Conservation (phyloP, 306 rosid species). For the Vigna hirtella region DNA sequence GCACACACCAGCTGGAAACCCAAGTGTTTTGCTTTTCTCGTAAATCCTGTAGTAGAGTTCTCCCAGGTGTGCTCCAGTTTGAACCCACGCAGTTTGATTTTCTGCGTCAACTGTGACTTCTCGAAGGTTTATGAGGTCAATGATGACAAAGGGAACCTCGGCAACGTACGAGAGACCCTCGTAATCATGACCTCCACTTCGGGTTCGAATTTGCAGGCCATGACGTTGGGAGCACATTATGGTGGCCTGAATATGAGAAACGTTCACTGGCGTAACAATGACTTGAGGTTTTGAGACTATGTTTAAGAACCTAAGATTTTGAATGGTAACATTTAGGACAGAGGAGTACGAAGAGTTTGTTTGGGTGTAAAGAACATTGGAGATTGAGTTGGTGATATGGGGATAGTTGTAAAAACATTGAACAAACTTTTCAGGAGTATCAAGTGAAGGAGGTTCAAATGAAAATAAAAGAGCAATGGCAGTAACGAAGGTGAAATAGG, state of each 20-base stretch:
- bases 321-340: no score
- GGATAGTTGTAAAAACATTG: conserved; percentile 37
- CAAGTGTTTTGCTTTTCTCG: no score
- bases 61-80: no score
- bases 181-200: conserved; percentile 72
- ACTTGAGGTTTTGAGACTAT: background rate
- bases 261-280: conserved; percentile 35
- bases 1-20: no score
- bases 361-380: conserved; percentile 45
- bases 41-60: no score
- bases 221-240: conserved; percentile 58
- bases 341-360: no score
- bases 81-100: no score
- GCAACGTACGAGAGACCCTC: conserved; percentile 49
- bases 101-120: no score
- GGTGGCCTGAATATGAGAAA: conserved; percentile 63
- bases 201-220: conserved; percentile 55
- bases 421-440: conserved; percentile 40
- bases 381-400: conserved; percentile 48
- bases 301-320: no score
- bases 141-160: no score
- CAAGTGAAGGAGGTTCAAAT: conserved; percentile 34
- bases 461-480: conserved; percentile 42
- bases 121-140: no score
- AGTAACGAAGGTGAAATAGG: background rate